Evolutionary conservation across 148 eudicot species (phyloP).

Genomic region (Diospyros kaki): DNA sequence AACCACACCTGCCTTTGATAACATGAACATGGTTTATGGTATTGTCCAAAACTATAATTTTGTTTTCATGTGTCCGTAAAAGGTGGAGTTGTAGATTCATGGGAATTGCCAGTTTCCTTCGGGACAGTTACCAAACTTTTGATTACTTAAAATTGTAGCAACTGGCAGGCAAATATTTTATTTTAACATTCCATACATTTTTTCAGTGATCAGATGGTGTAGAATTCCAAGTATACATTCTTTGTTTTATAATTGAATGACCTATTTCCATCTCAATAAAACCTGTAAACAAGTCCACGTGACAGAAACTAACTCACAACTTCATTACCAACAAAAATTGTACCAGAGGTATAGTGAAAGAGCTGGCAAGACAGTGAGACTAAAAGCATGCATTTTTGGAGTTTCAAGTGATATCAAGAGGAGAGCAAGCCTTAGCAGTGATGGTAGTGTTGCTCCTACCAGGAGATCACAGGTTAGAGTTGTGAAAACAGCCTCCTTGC

Average conservation of each 20-base stretch:
- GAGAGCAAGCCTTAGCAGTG: too few species aligned
- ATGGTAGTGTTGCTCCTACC: too few species aligned
- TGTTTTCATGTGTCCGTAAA: background rate
- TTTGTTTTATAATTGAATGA: background rate
- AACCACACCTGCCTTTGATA: background rate
- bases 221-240: background rate
- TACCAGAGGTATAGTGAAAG: background rate
- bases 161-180: background rate
- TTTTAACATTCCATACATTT: background rate
- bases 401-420: background rate
- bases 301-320: background rate
- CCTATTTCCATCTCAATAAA: background rate
- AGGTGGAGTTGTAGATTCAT: background rate
- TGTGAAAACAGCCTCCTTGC: too few species aligned
- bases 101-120: background rate
- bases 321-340: background rate
- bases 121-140: background rate
- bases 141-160: background rate
- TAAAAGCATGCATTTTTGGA: conserved; percentile 2
- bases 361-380: background rate
- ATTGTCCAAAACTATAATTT: background rate
- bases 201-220: background rate
- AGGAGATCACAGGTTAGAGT: too few species aligned
- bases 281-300: background rate
- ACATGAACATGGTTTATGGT: background rate